Evolutionary conservation across 164 flowering plant species (phyloP).

Genomic region (Saururus chinensis): DNA sequence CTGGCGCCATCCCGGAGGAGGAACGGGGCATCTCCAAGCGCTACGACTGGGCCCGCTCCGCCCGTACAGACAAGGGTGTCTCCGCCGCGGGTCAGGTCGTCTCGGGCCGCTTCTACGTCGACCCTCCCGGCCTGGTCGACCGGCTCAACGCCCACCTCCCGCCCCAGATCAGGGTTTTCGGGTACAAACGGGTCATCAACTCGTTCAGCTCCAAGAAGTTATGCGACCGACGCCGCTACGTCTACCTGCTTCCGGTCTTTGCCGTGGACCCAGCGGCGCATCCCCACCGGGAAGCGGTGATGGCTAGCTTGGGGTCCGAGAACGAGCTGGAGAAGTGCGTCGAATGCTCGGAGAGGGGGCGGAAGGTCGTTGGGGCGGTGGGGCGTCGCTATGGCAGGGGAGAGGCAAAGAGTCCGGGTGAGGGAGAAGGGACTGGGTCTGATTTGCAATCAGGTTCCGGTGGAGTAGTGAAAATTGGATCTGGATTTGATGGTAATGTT

Average conservation of each 20-base stretch:
- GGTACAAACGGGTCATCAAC: constrained; percentile 61
- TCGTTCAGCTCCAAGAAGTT: constrained; percentile 86
- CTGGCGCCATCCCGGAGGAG: constrained; percentile 71
- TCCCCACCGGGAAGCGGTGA: constrained; percentile 73
- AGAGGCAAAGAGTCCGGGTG: not conserved
- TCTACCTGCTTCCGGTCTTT: constrained; percentile 87
- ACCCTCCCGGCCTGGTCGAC: constrained; percentile 73
- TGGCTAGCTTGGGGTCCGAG: constrained; percentile 72
- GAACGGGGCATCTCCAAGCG: constrained; percentile 56
- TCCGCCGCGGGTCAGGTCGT: constrained; percentile 93
- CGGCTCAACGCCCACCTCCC: constrained; percentile 57
- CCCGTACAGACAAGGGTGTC: constrained; percentile 97
- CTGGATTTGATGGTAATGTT: too few species aligned
- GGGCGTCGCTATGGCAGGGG: constrained; percentile 21
- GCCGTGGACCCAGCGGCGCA: constrained; percentile 78
- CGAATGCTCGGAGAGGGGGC: constrained; percentile 83
- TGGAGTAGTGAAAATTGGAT: too few species aligned
- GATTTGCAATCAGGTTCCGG: too few species aligned
- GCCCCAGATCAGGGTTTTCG: constrained; percentile 67
- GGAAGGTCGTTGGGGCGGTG: constrained; percentile 70
- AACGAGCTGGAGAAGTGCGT: constrained; percentile 72
- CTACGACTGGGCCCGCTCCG: constrained; percentile 86
- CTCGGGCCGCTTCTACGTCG: constrained; percentile 79
- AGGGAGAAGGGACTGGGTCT: not conserved
- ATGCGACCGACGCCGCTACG: constrained; percentile 89